These are phyloP conservation scores for Fusarium concolor DNA, from an alignment of 2,329 filamentous ascomycete genomes.

Conservation along the genomic window DNA sequence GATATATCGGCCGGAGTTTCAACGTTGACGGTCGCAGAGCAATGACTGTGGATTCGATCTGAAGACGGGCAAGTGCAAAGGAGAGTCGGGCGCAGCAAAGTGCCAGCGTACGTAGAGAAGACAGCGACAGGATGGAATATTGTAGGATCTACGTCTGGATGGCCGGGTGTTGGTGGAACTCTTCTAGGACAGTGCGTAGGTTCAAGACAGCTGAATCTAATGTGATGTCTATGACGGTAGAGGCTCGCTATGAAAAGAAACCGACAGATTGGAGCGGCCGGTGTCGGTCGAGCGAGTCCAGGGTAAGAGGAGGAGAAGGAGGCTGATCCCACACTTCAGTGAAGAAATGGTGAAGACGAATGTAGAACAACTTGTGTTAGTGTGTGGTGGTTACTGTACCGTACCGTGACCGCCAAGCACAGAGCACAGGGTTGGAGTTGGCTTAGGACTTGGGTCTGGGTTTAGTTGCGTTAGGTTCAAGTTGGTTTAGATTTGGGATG, in stretches of 20 bases:
- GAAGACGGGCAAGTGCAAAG: conserved; percentile 5
- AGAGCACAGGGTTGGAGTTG: conserved; percentile 14
- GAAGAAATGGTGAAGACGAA: conserved; percentile 16
- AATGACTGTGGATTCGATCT: conserved; percentile 7
- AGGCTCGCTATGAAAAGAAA: conserved; percentile 24
- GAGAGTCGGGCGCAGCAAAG: conserved; percentile 25
- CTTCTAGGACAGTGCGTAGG: conserved; percentile 17
- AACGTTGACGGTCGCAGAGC: conserved; percentile 10
- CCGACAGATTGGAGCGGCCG: conserved; percentile 8
- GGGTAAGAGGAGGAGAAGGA: neutral
- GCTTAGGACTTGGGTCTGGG: conserved; percentile 10
- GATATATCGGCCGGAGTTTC: conserved; percentile 33
- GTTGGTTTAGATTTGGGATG: conserved; percentile 30
- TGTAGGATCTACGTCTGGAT: conserved; percentile 33
- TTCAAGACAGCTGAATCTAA: conserved; percentile 8
- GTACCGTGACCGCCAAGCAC: conserved; percentile 29
- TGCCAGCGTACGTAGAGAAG: neutral
- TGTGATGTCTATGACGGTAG: conserved; percentile 27
- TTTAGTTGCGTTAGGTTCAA: conserved; percentile 9
- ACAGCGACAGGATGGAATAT: conserved; percentile 14
- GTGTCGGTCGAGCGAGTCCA: conserved; percentile 6
- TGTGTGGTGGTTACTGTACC: conserved; percentile 28
- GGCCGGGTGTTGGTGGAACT: conserved; percentile 31
- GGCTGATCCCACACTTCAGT: conserved; percentile 16
- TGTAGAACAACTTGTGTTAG: conserved; percentile 22